Base-by-base conservation (phyloP, 495 filamentous ascomycete genomes). In the Penicillium taxi region DNA sequence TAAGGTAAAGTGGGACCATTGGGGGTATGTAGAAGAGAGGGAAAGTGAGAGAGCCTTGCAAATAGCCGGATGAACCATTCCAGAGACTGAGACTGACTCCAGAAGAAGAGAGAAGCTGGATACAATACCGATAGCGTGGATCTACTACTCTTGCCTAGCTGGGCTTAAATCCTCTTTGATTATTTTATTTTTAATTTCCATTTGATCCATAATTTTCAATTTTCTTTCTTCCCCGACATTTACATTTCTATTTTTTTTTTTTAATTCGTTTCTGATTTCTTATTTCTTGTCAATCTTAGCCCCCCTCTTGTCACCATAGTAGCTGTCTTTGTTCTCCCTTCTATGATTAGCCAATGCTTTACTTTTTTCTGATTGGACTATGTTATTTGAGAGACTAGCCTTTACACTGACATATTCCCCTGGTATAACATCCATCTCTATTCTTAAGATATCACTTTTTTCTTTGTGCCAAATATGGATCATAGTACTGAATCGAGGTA, bases 61-160 rank as follows among this genome's bases (percentile, higher is more conserved):
- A 38, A 47, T 32, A 42, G 34, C 41, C n/a, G 39, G 39, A 31
- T 28, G n/a, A n/a, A n/a, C n/a, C n/a, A n/a, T n/a, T n/a, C 35
- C 35, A 42, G 52, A 52, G 48, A 42, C 52, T 55, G 52, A 55
- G 50, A 49, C 52, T 46, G 42, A 45, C 22, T 52, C 38, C 43
- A 37, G 44, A 25, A n/a, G n/a, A n/a, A n/a, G 32, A 37, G 26
- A 26, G 17, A 26, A 25, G 16, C 32, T 6, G 27, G 32, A 42
- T 49, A 42, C 37, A 41, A 41, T 41, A 44, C 41, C n/a, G 32
- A 41, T 34, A 41, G 35, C 31, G 35, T 38, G 17, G 30, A 39
- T 35, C 32, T 52, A 36, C 21, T 35, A 42, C 35, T 42, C 28
- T 29, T 29, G 21, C 27, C 21, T 18, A 26, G 9, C 19, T 32